phyloP scores from a whole-genome alignment of 305 asterid genomes.

The Striga hermonthica region DNA sequence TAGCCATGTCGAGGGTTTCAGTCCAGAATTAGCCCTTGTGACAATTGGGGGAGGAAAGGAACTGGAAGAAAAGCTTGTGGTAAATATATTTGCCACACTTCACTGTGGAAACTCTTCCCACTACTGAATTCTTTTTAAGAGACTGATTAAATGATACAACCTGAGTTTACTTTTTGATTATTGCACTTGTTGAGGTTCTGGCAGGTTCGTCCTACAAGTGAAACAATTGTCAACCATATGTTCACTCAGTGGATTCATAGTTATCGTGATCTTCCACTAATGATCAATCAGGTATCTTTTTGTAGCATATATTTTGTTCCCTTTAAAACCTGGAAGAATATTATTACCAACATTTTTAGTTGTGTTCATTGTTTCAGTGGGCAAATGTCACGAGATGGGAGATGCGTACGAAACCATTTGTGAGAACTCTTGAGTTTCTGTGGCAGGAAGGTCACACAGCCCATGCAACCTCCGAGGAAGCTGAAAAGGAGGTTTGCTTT shows the following conservation, averaged over 20 bases:
- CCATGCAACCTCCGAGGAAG: slow-evolving; percentile 87
- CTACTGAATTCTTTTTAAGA: slow-evolving; percentile 3
- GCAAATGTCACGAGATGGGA: slow-evolving; percentile 98
- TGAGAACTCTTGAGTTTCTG: slow-evolving; percentile 89
- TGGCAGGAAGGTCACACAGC: slow-evolving; percentile 99
- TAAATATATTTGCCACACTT: slow-evolving; percentile 36
- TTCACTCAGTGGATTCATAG: slow-evolving; percentile 99
- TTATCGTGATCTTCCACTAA: slow-evolving; percentile 93
- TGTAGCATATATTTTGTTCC: slow-evolving; percentile 19
- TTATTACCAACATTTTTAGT: slow-evolving; percentile 20
- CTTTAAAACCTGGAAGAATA: slow-evolving; percentile 20
- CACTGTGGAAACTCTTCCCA: slow-evolving; percentile 16
- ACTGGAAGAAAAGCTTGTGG: slow-evolving; percentile 99
- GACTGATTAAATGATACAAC: slow-evolving; percentile 31
- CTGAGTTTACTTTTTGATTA: slow-evolving; percentile 62
- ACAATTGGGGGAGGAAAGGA: slow-evolving; percentile 99
- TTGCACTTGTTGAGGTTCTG: slow-evolving; percentile 77
- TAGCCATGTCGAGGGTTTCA: slow-evolving; percentile 95
- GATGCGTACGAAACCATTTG: slow-evolving; percentile 95
- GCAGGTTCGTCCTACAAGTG: slow-evolving; percentile 99
- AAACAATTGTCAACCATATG: slow-evolving; percentile 98
- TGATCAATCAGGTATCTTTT: slow-evolving; percentile 87
- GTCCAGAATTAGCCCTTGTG: slow-evolving; percentile 93
- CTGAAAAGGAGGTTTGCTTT: slow-evolving; percentile 76
- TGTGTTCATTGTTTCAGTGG: slow-evolving; percentile 59